Evolutionary conservation across 1,284 basidiomycete species (phyloP).

Genomic region (Flammula alnicola): DNA sequence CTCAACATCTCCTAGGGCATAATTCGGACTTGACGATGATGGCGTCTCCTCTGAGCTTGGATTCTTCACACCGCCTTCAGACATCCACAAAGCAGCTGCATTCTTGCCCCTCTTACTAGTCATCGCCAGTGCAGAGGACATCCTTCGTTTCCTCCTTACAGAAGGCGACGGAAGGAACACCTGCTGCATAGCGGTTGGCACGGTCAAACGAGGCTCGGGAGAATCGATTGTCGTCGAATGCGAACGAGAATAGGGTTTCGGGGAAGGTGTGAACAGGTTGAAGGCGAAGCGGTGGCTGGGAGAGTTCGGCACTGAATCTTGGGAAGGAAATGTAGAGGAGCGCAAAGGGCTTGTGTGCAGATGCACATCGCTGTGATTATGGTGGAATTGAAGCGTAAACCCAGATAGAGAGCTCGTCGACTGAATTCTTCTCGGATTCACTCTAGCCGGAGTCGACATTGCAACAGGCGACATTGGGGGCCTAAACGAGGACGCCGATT

Average conservation of each 20-base stretch:
- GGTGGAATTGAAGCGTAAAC: slow-evolving; percentile 7
- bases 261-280: slow-evolving; percentile 2
- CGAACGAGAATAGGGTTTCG: slow-evolving; percentile 9
- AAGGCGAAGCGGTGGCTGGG: slow-evolving; percentile 11
- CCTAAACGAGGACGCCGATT: slow-evolving; percentile 8
- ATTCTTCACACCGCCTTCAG: slow-evolving; percentile 1
- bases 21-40: background rate
- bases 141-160: slow-evolving; percentile 16
- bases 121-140: slow-evolving; percentile 13
- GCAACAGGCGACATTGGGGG: background rate
- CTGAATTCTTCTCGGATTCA: slow-evolving; percentile 23
- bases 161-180: slow-evolving; percentile 16
- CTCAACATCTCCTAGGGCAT: slow-evolving; percentile 10
- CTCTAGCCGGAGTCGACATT: slow-evolving; percentile 2
- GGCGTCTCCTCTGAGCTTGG: background rate
- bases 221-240: slow-evolving; percentile 17
- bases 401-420: slow-evolving; percentile 26
- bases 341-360: background rate
- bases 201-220: slow-evolving; percentile 6
- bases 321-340: too few relatives aligned
- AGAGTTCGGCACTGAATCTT: background rate
- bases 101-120: slow-evolving; percentile 27
- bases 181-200: background rate
- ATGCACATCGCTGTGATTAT: slow-evolving; percentile 15
- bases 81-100: background rate